These are phyloP conservation scores for Apiospora phragmitis DNA, from an alignment of 2,329 filamentous ascomycete species.

Conservation along the genomic window DNA sequence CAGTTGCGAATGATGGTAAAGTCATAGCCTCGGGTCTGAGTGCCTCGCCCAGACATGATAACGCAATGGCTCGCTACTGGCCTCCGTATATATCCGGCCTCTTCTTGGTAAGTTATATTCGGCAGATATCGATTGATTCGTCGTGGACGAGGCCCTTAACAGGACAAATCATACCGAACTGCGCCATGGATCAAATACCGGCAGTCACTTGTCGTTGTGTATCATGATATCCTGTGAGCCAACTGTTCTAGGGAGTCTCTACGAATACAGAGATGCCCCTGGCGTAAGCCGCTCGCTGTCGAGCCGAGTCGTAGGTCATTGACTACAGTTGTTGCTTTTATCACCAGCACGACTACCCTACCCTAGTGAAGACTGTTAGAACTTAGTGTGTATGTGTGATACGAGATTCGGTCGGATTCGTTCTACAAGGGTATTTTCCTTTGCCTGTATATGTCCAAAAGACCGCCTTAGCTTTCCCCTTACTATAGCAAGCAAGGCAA, in stretches of 20 bases:
- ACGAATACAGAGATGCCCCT: background rate
- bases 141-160: background rate
- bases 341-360: no score
- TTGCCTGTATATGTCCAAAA: background rate
- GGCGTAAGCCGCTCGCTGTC: background rate
- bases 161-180: background rate
- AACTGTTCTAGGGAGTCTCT: background rate
- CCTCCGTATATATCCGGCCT: background rate
- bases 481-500: background rate
- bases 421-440: background rate
- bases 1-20: background rate
- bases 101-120: background rate
- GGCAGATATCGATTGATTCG: background rate
- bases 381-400: background rate
- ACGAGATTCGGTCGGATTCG: no score
- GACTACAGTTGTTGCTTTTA: background rate
- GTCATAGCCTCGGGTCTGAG: background rate
- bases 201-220: background rate
- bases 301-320: background rate
- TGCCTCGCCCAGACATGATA: background rate
- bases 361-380: background rate
- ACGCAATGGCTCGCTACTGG: background rate
- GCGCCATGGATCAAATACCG: background rate
- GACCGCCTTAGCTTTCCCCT: background rate
- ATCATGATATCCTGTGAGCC: background rate